These are phyloP conservation scores for Torrubiella hemipterigena DNA, from an alignment of 2,329 filamentous ascomycete genomes.

Conservation along the genomic window DNA sequence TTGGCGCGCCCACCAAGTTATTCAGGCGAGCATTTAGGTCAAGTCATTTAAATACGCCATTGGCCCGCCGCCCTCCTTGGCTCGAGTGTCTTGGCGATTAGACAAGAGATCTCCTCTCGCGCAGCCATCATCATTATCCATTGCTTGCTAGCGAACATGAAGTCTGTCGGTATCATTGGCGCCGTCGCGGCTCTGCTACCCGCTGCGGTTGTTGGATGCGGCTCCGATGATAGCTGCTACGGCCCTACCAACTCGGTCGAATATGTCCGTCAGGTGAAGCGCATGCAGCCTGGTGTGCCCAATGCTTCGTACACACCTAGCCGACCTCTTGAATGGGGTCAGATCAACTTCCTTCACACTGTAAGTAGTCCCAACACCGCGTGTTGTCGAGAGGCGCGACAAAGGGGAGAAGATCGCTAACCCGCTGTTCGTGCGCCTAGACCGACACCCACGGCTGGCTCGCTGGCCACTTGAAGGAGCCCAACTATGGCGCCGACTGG, in stretches of 20 bases:
- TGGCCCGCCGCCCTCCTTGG: background rate
- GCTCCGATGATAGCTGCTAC: constrained; percentile 21
- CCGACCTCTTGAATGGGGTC: constrained; percentile 44
- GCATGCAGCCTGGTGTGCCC: constrained; percentile 33
- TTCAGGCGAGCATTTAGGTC: no score
- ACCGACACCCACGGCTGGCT: constrained; percentile 52
- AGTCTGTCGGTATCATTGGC: constrained; percentile 1
- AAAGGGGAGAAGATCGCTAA: background rate
- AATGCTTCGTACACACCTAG: constrained; percentile 30
- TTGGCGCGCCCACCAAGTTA: no score
- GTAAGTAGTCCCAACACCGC: constrained; percentile 10
- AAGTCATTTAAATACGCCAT: background rate
- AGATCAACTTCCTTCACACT: constrained; percentile 50
- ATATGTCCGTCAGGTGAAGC: constrained; percentile 34
- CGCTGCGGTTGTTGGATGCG: constrained; percentile 20
- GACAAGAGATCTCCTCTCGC: background rate
- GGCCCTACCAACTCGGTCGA: constrained; percentile 27
- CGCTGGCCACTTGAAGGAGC: constrained; percentile 47
- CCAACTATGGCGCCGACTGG: constrained; percentile 55
- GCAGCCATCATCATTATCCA: background rate
- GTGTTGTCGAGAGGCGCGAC: no score
- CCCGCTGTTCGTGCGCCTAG: no score
- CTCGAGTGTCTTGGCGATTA: no score
- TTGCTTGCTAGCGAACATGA: constrained; percentile 1
- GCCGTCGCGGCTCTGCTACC: constrained; percentile 9